Percentiles rank a stretch among this genome's conserved stretches.
Evolutionary conservation across 345 rosid species (phyloP).

Genomic region (Diplotaxis tenuifolia): DNA sequence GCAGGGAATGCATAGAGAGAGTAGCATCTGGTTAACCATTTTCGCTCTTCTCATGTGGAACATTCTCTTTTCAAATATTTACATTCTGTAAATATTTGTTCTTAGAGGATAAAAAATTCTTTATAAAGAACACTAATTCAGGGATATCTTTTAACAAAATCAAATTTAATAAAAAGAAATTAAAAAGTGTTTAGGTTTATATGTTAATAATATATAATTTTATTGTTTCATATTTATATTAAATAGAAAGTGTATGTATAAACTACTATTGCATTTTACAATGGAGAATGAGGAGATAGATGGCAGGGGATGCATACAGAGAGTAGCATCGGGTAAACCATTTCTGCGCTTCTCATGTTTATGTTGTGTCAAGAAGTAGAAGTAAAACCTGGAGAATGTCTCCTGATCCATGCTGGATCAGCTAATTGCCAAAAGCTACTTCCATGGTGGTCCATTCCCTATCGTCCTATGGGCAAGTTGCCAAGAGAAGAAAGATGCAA

Average conservation of each 20-base stretch:
- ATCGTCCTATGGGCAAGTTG: constrained; percentile 90
- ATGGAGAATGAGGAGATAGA: constrained; percentile 62
- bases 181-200: no score
- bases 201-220: neutral
- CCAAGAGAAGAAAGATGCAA: constrained; percentile 95
- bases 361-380: constrained; percentile 93
- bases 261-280: no score
- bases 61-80: constrained; percentile 62
- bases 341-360: constrained; percentile 85
- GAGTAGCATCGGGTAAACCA: constrained; percentile 89
- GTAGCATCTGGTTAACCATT: constrained; percentile 89
- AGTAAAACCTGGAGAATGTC: constrained; percentile 92
- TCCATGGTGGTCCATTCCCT: constrained; percentile 99
- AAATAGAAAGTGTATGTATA: no score
- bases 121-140: no score
- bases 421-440: constrained; percentile 60
- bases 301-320: constrained; percentile 89
- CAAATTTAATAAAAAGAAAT: no score
- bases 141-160: no score
- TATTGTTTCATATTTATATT: neutral
- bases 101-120: no score
- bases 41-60: constrained; percentile 96
- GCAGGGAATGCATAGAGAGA: constrained; percentile 84
- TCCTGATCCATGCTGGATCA: constrained; percentile 78
- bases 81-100: no score